These are phyloP conservation scores for Nannizzia gypsea DNA, from an alignment of 2,329 filamentous ascomycete genomes.

Conservation along the genomic window DNA sequence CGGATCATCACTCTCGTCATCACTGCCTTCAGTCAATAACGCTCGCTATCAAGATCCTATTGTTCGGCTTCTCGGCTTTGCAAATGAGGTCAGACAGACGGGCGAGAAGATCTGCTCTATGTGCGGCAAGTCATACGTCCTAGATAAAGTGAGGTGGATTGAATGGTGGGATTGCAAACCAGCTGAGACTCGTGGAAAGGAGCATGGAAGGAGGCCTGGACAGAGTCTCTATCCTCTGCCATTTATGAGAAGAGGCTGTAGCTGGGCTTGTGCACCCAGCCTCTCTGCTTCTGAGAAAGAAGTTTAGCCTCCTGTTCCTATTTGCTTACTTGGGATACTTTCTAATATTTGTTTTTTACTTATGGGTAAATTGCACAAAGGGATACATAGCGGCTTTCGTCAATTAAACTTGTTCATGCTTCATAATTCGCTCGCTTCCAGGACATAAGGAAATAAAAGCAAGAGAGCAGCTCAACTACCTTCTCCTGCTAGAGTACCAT, in stretches of 20 bases:
- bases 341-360: background rate
- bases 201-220: constrained; percentile 21
- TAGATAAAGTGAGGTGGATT: constrained; percentile 34
- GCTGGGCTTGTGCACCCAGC: constrained; percentile 23
- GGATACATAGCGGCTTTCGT: background rate
- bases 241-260: constrained; percentile 31
- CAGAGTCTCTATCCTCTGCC: constrained; percentile 29
- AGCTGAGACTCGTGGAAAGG: constrained; percentile 27
- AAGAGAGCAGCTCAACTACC: background rate
- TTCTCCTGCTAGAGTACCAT: background rate
- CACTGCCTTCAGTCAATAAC: constrained; percentile 10
- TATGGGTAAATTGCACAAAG: background rate
- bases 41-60: constrained; percentile 17
- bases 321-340: background rate
- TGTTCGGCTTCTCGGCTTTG: constrained; percentile 25
- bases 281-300: background rate
- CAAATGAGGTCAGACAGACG: constrained; percentile 25
- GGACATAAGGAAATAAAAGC: background rate
- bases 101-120: constrained; percentile 32
- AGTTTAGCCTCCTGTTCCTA: background rate
- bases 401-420: background rate
- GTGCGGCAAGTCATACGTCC: constrained; percentile 31
- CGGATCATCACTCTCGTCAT: constrained; percentile 7
- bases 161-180: constrained; percentile 36
- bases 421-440: background rate